Base-by-base conservation (phyloP, 2,329 filamentous ascomycete species). In the Microcyclospora tardicrescens region DNA sequence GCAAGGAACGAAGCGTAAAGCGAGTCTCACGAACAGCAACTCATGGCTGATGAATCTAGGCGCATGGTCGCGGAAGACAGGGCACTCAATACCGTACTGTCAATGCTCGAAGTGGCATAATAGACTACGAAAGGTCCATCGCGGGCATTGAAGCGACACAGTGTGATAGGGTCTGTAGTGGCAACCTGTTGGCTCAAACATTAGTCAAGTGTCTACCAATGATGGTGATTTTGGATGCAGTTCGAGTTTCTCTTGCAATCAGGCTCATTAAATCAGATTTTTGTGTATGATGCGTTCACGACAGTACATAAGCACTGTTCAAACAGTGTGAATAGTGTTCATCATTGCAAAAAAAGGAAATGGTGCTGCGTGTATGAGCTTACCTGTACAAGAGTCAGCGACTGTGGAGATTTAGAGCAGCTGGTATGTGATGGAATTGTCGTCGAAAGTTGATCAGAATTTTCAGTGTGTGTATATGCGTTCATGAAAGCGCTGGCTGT, bases 261-360 rank as follows among this genome's bases (percentile, higher is more conserved):
- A 37, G 39, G 30, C 9, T 33, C 19, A 24, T 24, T 77, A 77
- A 77, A 77, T 78, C 74, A 78, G 74, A 77, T 74, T 77, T 75
- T 73, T 73, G 64, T 68, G 67, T 73, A 69, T 69, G 59, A 63
- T 66, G 43, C 41, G 71, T 72, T 77, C 73, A 77, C 70, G 50
- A 61, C 68, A 53, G 59, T 62, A 35, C 49, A 55, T 58, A 61
- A 59, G 59, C 57, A 60, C 61, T 61, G 67, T 64, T 78, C 74
- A 76, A 75, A 77, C 73, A 78, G 74, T 77, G 74, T 78, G 74
- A 78, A 78, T 78, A 77, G 66, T 67, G 64, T 70, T 77, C 73
- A 78, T 78, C 74, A 77, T 76, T 52, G 58, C 61, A 65, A 49
- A 46, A 58, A 24, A 37, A 24, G 11, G 16, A 16, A 19, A 30